Base-by-base conservation (phyloP, 495 filamentous ascomycete species). In the Corynascus novoguineensis region DNA sequence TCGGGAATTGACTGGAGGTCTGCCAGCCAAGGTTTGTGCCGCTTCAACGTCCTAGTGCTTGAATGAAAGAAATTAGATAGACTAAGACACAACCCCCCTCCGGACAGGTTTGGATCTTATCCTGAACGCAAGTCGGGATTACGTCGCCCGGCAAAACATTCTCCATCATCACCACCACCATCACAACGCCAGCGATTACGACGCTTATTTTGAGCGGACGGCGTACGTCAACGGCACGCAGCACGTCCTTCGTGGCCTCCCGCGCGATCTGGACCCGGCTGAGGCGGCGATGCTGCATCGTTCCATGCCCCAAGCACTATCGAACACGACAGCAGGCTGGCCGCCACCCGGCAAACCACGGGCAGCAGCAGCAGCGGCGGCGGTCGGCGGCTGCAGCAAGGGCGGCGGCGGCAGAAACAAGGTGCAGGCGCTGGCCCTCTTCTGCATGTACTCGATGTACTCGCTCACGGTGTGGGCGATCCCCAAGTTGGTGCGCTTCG, bases 181-280 rank as follows among this genome's bases (percentile, higher is more conserved):
- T n/a, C n/a, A n/a, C n/a, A n/a, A n/a, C n/a, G n/a, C n/a, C n/a
- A n/a, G n/a, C 51, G 45, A 44, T 28, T 38, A 53, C n/a, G 25
- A 75, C 57, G 47, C 68, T 10, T 53, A 44, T 0, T 78, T 86
- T 28, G 78, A 80, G 40, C 77, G 87, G n/a, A 78, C 81, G 17
- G 74, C 88, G 1, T 90, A 88, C 65, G 72, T 91, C 24, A 78
- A 84, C 62, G 80, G 83, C 40, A 53, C 88, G 7, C 73, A 78
- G 7, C 88, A 89, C 64, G 73, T 90, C 4, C 77, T 89, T 3
- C 78, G 80, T 48, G 87, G 81, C 0, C 74, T 91, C 0, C 87
- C 88, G 22, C 46, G 63, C 0, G 75, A 87, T 53, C 65, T 91
- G 12, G 80, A 75, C 4, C 60, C 65, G 0, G 68, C 74, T 37